A percentile compares a stretch with the other conserved stretches of the same genome.
Evolutionary conservation across 306 rosid genomes (phyloP).

Genomic region (Bauhinia variegata): DNA sequence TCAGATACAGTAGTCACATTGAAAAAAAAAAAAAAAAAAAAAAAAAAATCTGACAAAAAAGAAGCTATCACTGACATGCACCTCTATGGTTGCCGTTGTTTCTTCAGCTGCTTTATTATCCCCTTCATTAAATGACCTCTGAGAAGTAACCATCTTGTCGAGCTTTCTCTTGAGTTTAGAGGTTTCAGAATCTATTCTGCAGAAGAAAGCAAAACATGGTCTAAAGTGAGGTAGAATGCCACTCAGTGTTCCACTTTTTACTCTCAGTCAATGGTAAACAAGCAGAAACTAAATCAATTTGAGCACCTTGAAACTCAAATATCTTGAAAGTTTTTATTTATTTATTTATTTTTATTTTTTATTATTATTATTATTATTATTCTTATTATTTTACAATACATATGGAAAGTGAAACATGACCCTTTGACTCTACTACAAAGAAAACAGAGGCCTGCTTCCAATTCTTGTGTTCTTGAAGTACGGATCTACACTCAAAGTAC

Average conservation of each 20-base stretch:
- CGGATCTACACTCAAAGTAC: not conserved
- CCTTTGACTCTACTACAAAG: not conserved
- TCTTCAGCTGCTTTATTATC: conserved; percentile 56
- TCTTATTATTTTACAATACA: not conserved
- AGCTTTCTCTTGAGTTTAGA: conserved; percentile 73
- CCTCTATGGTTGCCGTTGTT: conserved; percentile 78
- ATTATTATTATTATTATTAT: no score
- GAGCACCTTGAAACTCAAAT: not conserved
- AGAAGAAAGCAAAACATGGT: conserved; percentile 42
- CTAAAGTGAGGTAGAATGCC: conserved; percentile 19
- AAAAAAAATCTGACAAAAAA: conserved; percentile 2
- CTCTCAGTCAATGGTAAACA: not conserved
- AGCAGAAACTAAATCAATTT: not conserved
- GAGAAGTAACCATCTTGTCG: conserved; percentile 54
- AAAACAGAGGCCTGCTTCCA: not conserved
- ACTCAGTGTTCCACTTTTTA: conserved; percentile 19
- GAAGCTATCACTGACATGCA: conserved; percentile 32
- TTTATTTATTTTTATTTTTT: no score
- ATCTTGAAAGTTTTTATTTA: conserved; percentile 1
- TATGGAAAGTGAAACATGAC: not conserved
- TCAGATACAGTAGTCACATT: conserved; percentile 13
- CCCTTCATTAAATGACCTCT: conserved; percentile 51
- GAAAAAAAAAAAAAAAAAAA: conserved; percentile 18
- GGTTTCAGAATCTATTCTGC: conserved; percentile 84
- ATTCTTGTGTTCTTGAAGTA: no score